Evolutionary conservation across 2,329 filamentous ascomycete genomes (phyloP).

Genomic region (Cladophialophora carrionii): DNA sequence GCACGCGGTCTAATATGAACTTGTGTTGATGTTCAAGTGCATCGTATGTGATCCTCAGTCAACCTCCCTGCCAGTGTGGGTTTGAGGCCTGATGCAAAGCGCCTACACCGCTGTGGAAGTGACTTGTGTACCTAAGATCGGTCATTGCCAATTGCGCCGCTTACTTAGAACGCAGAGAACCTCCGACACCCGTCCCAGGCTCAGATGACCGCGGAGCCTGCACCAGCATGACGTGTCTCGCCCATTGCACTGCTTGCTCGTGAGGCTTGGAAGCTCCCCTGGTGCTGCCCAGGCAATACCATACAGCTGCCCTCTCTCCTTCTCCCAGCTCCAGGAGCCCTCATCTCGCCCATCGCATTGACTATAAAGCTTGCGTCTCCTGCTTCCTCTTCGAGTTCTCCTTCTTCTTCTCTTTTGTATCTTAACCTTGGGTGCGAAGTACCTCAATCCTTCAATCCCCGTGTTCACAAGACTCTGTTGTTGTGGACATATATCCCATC

Average conservation of each 20-base stretch:
- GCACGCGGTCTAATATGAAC: background rate
- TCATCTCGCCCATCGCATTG: background rate
- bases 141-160: background rate
- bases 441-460: background rate
- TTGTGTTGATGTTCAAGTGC: background rate
- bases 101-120: background rate
- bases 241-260: background rate
- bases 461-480: background rate
- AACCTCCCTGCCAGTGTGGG: background rate
- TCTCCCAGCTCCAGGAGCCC: background rate
- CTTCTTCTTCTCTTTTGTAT: background rate
- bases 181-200: background rate
- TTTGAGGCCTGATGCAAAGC: background rate
- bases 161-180: background rate
- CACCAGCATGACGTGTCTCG: background rate
- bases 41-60: background rate
- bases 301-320: background rate
- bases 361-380: background rate
- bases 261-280: background rate
- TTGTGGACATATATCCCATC: background rate
- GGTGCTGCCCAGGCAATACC: background rate
- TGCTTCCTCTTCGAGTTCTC: background rate
- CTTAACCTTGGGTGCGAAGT: background rate
- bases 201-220: background rate
- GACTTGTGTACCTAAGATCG: background rate